Conservation (phyloP, 345 rosid genomes). For the Salix viminalis region DNA sequence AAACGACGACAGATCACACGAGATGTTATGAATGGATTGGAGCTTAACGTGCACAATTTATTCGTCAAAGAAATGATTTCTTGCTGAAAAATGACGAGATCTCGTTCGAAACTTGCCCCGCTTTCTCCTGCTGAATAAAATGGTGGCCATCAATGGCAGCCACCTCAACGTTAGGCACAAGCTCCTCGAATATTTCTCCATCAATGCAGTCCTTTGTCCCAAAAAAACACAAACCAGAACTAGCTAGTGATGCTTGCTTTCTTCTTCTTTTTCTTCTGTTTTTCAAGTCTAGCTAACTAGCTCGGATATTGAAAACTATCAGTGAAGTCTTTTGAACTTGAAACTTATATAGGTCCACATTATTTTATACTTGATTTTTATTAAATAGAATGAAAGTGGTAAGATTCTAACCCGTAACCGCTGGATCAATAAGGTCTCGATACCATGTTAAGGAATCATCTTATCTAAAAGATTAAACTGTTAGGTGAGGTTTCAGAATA, state of each 20-base stretch:
- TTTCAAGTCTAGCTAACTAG: too few species aligned
- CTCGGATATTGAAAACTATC: too few species aligned
- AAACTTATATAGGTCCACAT: fast-evolving
- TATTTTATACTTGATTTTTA: too few species aligned
- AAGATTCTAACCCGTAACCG: fast-evolving
- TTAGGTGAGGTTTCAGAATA: too few species aligned
- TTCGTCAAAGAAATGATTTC: not conserved
- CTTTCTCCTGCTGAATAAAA: constrained; percentile 27
- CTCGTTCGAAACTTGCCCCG: constrained; percentile 12
- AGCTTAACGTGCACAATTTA: not conserved
- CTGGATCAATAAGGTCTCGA: too few species aligned
- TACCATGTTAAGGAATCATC: fast-evolving
- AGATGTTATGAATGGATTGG: not conserved
- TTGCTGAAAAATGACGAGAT: constrained; percentile 11
- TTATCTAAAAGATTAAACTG: too few species aligned
- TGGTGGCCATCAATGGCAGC: constrained; percentile 5
- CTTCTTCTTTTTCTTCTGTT: too few species aligned
- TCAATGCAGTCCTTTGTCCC: constrained; percentile 18
- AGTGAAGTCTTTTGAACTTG: too few species aligned
- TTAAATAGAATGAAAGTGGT: fast-evolving
- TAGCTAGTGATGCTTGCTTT: too few species aligned
- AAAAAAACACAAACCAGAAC: not conserved
- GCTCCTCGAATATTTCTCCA: constrained; percentile 11
- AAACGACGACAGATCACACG: not conserved
- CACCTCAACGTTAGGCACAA: constrained; percentile 15